phyloP scores from a whole-genome alignment of 2,329 filamentous ascomycete species.

The Exserohilum turcica region DNA sequence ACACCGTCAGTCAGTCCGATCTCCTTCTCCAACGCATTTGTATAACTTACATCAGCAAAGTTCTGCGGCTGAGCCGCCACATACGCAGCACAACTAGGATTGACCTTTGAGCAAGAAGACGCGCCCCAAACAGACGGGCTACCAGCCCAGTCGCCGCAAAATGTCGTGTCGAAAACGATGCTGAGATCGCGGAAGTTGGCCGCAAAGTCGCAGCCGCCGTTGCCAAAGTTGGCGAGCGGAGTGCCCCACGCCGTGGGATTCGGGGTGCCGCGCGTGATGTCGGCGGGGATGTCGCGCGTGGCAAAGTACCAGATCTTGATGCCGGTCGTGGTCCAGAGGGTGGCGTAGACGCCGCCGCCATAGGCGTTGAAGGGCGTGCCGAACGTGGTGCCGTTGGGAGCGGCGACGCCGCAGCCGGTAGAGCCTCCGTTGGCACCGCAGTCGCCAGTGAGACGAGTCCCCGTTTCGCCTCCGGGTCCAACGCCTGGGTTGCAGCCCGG shows the following conservation, averaged over 20 bases:
- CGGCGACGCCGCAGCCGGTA: conserved; percentile 41
- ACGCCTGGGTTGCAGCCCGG: conserved; percentile 41
- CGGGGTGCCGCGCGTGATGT: conserved; percentile 49
- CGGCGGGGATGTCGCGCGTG: conserved; percentile 47
- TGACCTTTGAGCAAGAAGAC: conserved; percentile 35
- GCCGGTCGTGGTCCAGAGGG: conserved; percentile 48
- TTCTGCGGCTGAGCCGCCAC: conserved; percentile 46
- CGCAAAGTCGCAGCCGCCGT: conserved; percentile 43
- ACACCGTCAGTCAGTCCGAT: conserved; percentile 13
- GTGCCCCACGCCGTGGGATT: conserved; percentile 51
- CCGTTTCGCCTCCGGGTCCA: conserved; percentile 41
- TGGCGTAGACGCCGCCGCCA: conserved; percentile 52
- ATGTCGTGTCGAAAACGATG: conserved; percentile 57
- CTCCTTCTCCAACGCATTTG: rapidly evolving
- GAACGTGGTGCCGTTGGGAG: conserved; percentile 37
- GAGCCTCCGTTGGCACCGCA: conserved; percentile 46
- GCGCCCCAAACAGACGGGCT: conserved; percentile 50
- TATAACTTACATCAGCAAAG: conserved; percentile 40
- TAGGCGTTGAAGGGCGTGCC: conserved; percentile 49
- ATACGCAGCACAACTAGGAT: conserved; percentile 46
- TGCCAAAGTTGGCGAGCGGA: conserved; percentile 46
- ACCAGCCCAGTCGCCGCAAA: conserved; percentile 63
- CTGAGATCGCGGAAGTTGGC: conserved; percentile 45
- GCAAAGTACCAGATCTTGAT: conserved; percentile 57
- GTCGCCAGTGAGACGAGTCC: conserved; percentile 37